A percentile compares a stretch with the other conserved stretches of the same genome.
Evolutionary conservation across 2,329 filamentous ascomycete species (phyloP).

Genomic region (Hirsutella minnesotensis): DNA sequence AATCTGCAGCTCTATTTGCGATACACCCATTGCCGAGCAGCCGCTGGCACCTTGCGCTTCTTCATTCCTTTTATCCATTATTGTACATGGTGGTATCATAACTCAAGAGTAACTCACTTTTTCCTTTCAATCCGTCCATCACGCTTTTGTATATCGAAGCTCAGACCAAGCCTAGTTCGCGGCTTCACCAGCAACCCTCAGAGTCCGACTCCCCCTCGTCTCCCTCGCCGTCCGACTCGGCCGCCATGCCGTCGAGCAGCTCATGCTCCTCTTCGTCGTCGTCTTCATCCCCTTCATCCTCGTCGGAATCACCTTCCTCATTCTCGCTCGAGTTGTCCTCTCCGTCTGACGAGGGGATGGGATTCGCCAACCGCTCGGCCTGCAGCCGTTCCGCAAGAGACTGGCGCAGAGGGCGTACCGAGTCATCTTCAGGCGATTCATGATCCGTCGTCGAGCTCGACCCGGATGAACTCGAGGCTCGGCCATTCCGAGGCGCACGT

Average conservation of each 20-base stretch:
- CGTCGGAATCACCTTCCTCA: constrained; percentile 8
- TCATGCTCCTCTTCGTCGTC: constrained; percentile 7
- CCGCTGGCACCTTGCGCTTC: too few relatives aligned
- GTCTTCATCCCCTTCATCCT: constrained; percentile 10
- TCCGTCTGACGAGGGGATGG: constrained; percentile 7
- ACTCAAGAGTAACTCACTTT: too few relatives aligned
- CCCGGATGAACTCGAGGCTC: too few relatives aligned
- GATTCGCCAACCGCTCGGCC: constrained; percentile 8
- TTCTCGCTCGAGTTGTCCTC: constrained; percentile 4
- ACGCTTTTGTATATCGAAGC: too few relatives aligned
- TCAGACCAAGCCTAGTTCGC: too few relatives aligned
- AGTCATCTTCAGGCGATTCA: constrained; percentile 7
- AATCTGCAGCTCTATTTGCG: too few relatives aligned
- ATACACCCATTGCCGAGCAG: too few relatives aligned
- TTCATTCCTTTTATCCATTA: too few relatives aligned
- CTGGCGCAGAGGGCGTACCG: constrained; percentile 6
- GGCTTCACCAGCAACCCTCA: too few relatives aligned
- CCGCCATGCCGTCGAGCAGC: constrained; percentile 20
- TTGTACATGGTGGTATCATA: too few relatives aligned
- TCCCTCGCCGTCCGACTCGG: constrained; percentile 12
- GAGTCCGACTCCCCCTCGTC: too few relatives aligned
- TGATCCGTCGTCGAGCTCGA: constrained; percentile 2
- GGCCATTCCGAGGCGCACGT: background rate
- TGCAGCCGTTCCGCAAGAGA: constrained; percentile 13
- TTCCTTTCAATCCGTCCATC: too few relatives aligned